Conservation (phyloP, 768 basidiomycete genomes). For the Lactifluus hygrophoroides region DNA sequence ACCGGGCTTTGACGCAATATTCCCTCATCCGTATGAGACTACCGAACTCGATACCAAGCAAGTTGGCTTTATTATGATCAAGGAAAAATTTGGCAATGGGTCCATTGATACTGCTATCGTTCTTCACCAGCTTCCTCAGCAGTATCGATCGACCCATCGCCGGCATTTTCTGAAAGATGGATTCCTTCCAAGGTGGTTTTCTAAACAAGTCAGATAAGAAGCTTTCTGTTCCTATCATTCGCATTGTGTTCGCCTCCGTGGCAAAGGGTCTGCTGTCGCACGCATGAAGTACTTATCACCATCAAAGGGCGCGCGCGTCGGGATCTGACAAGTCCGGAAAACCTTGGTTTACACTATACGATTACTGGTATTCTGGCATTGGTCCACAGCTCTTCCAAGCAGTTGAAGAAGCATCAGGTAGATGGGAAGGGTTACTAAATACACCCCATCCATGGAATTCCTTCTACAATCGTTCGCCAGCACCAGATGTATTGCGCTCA, state of each 20-base stretch:
- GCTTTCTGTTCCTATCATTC: not conserved
- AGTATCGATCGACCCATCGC: too few relatives aligned
- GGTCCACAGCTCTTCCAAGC: not conserved
- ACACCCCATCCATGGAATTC: not conserved
- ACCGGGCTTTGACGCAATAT: not conserved
- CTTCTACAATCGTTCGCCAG: too few relatives aligned
- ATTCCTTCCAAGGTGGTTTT: not conserved
- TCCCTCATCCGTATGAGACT: not conserved
- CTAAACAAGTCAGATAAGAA: not conserved
- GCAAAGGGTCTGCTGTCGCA: not conserved
- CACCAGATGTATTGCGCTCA: too few relatives aligned
- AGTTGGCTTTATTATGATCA: not conserved
- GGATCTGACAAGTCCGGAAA: not conserved
- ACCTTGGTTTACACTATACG: not conserved
- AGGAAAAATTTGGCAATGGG: not conserved
- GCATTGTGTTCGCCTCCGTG: slow-evolving; percentile 31
- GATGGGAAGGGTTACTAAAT: not conserved
- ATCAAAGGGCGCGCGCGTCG: not conserved
- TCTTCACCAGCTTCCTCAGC: too few relatives aligned
- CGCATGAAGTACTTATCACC: too few relatives aligned
- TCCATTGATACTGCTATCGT: too few relatives aligned
- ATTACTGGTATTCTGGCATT: too few relatives aligned
- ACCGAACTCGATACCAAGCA: not conserved
- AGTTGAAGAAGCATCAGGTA: not conserved
- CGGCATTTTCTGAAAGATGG: not conserved